Conservation (phyloP, 1,284 basidiomycete species). For the Leccinum subspadiceum region DNA sequence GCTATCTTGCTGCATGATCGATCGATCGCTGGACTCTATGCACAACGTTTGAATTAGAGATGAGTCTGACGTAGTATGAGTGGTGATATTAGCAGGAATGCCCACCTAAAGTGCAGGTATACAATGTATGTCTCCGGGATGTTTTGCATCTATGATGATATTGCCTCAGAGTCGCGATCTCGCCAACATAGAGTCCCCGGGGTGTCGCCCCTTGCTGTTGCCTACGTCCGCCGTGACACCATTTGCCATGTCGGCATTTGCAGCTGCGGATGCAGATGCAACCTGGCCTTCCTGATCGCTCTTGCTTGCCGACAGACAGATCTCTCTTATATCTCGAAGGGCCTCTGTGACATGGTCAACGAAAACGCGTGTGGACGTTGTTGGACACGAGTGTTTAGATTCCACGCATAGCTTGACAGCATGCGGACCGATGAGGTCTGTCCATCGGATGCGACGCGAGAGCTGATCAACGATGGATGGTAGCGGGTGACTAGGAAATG, state of each 20-base stretch:
- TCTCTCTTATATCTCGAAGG: conserved; percentile 68
- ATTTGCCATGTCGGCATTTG: background rate
- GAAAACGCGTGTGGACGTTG: conserved; percentile 75
- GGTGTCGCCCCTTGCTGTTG: background rate
- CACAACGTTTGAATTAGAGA: background rate
- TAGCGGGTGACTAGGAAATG: background rate
- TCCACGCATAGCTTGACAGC: conserved; percentile 95
- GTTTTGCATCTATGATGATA: background rate
- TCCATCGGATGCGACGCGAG: background rate
- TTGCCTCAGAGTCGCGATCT: conserved; percentile 21
- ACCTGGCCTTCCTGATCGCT: conserved; percentile 7
- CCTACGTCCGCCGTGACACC: background rate
- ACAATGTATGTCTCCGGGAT: background rate
- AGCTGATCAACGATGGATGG: background rate
- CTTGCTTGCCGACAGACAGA: conserved; percentile 38
- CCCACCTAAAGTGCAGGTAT: background rate
- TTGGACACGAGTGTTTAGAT: conserved; percentile 72
- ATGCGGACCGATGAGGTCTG: conserved; percentile 81
- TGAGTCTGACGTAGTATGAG: conserved; percentile 7
- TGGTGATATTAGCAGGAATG: conserved; percentile 7
- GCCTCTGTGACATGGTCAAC: conserved; percentile 67
- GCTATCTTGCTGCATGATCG: background rate
- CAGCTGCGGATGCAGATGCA: background rate
- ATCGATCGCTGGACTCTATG: background rate
- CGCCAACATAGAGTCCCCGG: conserved; percentile 7